These are phyloP conservation scores for Penicillium aurantiogriseum DNA, from an alignment of 2,329 filamentous ascomycete genomes.

Conservation along the genomic window DNA sequence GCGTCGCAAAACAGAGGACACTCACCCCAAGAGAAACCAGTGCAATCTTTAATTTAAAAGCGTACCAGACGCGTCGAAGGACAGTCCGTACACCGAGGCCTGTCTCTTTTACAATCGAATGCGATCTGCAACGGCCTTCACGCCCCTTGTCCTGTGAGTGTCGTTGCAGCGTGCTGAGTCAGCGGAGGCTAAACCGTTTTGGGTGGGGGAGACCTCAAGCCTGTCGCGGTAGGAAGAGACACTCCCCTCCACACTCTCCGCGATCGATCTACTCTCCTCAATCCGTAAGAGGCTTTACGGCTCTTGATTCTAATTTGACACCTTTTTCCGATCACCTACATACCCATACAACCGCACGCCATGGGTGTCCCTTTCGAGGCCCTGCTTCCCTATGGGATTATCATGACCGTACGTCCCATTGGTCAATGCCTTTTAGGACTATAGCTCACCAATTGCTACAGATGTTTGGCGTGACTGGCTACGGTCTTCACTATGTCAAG, in stretches of 20 bases:
- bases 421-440: conserved; percentile 16
- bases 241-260: conserved; percentile 19
- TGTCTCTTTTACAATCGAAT: conserved; percentile 31
- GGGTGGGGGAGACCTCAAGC: conserved; percentile 31
- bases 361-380: conserved; percentile 69
- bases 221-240: conserved; percentile 13
- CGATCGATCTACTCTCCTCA: conserved; percentile 12
- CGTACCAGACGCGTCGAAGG: conserved; percentile 30
- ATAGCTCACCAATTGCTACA: conserved; percentile 35
- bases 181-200: conserved; percentile 35
- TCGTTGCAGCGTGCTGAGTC: conserved; percentile 40
- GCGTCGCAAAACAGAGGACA: conserved; percentile 20
- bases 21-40: conserved; percentile 12
- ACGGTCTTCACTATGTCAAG: conserved; percentile 57
- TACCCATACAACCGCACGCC: conserved; percentile 14
- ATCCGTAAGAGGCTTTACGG: conserved; percentile 9
- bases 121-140: conserved; percentile 30
- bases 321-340: not conserved
- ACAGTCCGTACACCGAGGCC: conserved; percentile 15
- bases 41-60: conserved; percentile 12
- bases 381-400: conserved; percentile 63
- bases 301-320: conserved; percentile 1
- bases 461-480: conserved; percentile 62
- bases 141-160: conserved; percentile 36
- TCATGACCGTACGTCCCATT: conserved; percentile 54